A percentile compares a stretch with the other conserved stretches of the same genome.
Conservation (phyloP, 176 grass and related monocot species). For the Lolium rigidum region DNA sequence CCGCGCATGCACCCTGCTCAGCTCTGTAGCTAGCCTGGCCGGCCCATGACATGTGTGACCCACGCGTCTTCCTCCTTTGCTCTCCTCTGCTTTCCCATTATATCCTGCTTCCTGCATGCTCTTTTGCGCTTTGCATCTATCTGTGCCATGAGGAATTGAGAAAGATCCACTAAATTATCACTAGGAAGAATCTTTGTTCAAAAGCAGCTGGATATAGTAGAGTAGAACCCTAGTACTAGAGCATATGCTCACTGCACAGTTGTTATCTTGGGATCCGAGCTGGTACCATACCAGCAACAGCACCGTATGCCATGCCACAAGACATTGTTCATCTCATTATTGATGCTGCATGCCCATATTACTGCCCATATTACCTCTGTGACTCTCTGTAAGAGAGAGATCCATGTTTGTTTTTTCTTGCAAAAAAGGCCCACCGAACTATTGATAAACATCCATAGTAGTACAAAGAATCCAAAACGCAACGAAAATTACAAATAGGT, state of each 20-base stretch:
- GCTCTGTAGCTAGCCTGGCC: not conserved
- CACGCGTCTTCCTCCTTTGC: not conserved
- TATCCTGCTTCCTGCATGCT: conserved; percentile 38
- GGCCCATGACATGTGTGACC: conserved; percentile 39
- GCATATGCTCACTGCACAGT: conserved; percentile 33
- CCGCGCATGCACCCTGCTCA: conserved; percentile 35
- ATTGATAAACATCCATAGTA: too few species aligned
- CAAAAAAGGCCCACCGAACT: too few species aligned
- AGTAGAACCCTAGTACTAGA: not conserved
- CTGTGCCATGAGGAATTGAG: not conserved
- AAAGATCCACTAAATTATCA: conserved; percentile 44
- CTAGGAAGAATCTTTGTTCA: conserved; percentile 49
- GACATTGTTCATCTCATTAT: conserved; percentile 39
- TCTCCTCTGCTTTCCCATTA: conserved; percentile 13
- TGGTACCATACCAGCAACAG: not conserved
- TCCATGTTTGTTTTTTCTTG: conserved; percentile 11
- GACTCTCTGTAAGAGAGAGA: not conserved
- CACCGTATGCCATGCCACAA: conserved; percentile 27
- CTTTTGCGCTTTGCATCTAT: conserved; percentile 33
- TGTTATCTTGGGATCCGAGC: conserved; percentile 55
- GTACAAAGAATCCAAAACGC: too few species aligned
- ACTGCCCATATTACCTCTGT: not conserved
- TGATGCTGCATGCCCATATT: conserved; percentile 15
- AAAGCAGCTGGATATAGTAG: conserved; percentile 25
- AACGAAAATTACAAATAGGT: too few species aligned